Conservation (phyloP, 148 eudicot species). For the Rhododendron vialii region DNA sequence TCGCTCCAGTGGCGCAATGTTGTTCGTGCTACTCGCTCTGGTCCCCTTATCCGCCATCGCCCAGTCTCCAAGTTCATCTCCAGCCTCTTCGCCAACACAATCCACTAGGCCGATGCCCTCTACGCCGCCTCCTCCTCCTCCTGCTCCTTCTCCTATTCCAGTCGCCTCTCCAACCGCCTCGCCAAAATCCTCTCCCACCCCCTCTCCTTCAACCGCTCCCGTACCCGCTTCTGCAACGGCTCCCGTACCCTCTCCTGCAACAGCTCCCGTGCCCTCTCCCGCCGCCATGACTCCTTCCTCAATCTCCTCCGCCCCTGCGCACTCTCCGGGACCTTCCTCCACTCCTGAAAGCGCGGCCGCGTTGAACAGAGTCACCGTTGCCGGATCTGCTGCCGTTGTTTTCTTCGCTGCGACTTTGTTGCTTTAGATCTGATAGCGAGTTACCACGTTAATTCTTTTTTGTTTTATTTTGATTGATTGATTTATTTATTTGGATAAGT, state of each 20-base stretch:
- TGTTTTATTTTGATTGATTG: too few species aligned
- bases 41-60: conserved; percentile 43
- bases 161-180: too few species aligned
- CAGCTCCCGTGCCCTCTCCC: neutral
- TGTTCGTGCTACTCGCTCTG: conserved; percentile 23
- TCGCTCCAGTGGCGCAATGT: conserved; percentile 11
- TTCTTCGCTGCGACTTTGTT: conserved; percentile 36
- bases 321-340: neutral
- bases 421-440: conserved; percentile 34
- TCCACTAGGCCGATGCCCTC: too few species aligned
- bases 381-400: conserved; percentile 38
- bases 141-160: too few species aligned
- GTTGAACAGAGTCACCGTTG: conserved; percentile 32
- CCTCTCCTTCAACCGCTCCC: neutral
- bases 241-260: neutral
- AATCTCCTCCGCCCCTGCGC: neutral
- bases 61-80: conserved; percentile 40
- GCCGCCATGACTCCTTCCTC: neutral
- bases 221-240: neutral
- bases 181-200: too few species aligned
- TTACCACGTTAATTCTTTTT: too few species aligned
- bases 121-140: too few species aligned
- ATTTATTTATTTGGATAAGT: too few species aligned
- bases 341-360: conserved; percentile 18
- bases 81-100: conserved; percentile 10